Percentiles rank a stretch among this genome's conserved stretches.
Evolutionary conservation across 148 eudicot genomes (phyloP).

Genomic region (Limonium bicolor): DNA sequence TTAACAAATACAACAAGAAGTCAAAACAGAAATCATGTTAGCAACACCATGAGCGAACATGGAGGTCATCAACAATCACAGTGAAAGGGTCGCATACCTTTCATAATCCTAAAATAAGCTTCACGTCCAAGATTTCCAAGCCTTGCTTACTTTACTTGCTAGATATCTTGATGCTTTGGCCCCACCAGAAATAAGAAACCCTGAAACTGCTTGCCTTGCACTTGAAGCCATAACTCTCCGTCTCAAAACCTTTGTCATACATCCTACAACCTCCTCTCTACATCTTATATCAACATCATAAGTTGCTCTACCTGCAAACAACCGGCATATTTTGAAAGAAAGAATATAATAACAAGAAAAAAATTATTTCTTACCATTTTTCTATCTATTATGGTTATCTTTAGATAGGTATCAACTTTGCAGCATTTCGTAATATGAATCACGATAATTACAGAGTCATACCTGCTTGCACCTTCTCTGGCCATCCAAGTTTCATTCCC

Average conservation of each 20-base stretch:
- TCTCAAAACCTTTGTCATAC: constrained; percentile 51
- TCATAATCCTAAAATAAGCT: no score
- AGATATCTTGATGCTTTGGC: constrained; percentile 50
- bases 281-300: constrained; percentile 32
- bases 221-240: constrained; percentile 78
- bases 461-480: constrained; percentile 28
- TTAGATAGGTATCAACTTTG: background rate
- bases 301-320: constrained; percentile 20
- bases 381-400: background rate
- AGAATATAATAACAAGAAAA: background rate
- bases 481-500: constrained; percentile 35
- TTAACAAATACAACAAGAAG: no score
- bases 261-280: constrained; percentile 50
- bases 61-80: no score
- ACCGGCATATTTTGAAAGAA: background rate
- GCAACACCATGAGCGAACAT: no score
- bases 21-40: no score
- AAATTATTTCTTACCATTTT: background rate
- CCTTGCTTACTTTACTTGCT: constrained; percentile 57
- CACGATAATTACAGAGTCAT: background rate
- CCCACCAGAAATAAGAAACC: constrained; percentile 59
- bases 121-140: constrained; percentile 98
- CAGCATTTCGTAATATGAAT: no score
- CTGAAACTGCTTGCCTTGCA: constrained; percentile 77
- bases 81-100: no score